A percentile compares a stretch with the other conserved stretches of the same genome.
Conservation (phyloP, 2,329 filamentous ascomycete species). For the Pseudocercospora cruenta region DNA sequence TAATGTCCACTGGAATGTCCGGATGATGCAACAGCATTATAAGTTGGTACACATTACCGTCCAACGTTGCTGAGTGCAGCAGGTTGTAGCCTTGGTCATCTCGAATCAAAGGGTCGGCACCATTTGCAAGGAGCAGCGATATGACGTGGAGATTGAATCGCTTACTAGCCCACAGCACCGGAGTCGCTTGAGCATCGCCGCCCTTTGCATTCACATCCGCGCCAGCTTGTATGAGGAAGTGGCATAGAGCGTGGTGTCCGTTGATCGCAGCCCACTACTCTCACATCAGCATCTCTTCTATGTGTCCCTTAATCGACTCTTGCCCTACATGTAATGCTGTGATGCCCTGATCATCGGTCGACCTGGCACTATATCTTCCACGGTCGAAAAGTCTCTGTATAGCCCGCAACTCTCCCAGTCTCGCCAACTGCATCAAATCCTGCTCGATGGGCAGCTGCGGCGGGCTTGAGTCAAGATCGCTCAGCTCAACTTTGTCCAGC, state of each 20-base stretch:
- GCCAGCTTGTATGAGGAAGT: constrained; percentile 83
- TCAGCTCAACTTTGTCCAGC: constrained; percentile 41
- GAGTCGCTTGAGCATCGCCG: constrained; percentile 90
- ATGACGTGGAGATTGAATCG: constrained; percentile 96
- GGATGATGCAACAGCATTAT: constrained; percentile 84
- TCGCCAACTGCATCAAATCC: constrained; percentile 94
- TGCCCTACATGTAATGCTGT: constrained; percentile 83
- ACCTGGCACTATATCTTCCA: constrained; percentile 79
- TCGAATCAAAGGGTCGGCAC: constrained; percentile 87
- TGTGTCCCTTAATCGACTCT: constrained; percentile 12
- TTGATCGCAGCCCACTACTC: constrained; percentile 96
- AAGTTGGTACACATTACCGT: constrained; percentile 90
- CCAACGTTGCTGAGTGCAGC: constrained; percentile 93
- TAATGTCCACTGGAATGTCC: constrained; percentile 89
- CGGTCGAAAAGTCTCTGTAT: constrained; percentile 90
- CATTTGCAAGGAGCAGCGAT: constrained; percentile 85
- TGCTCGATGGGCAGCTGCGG: constrained; percentile 60
- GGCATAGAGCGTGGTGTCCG: constrained; percentile 96
- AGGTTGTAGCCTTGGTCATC: constrained; percentile 98
- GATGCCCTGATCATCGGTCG: constrained; percentile 88
- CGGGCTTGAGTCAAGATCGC: constrained; percentile 40
- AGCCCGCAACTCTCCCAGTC: constrained; percentile 79
- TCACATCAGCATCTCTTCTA: constrained; percentile 26
- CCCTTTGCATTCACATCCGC: constrained; percentile 94
- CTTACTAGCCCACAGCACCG: constrained; percentile 96